phyloP scores from a whole-genome alignment of 2,329 filamentous ascomycete species.

The Dothidotthia symphoricarpi region DNA sequence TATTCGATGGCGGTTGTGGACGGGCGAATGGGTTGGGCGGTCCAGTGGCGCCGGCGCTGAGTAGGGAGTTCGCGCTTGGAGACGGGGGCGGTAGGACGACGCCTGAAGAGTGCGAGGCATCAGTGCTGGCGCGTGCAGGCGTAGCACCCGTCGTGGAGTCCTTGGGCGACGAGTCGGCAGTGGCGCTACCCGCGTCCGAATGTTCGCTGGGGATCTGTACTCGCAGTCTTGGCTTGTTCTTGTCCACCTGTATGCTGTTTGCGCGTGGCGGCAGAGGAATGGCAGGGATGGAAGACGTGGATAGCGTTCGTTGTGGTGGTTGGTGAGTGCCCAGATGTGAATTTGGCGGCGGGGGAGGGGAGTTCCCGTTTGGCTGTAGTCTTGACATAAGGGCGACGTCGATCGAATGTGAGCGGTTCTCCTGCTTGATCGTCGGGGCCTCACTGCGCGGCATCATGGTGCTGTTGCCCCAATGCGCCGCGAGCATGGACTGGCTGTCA shows the following conservation, averaged over 20 bases:
- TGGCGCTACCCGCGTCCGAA: slow-evolving; percentile 74
- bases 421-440: slow-evolving; percentile 43
- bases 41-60: slow-evolving; percentile 87
- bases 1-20: slow-evolving; percentile 70
- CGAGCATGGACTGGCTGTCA: slow-evolving; percentile 82
- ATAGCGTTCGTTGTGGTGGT: slow-evolving; percentile 52
- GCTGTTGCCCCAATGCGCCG: slow-evolving; percentile 67
- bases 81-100: slow-evolving; percentile 91
- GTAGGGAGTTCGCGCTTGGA: slow-evolving; percentile 77
- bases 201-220: slow-evolving; percentile 93
- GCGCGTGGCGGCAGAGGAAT: slow-evolving; percentile 63
- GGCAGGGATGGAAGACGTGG: slow-evolving; percentile 65
- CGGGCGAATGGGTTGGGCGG: slow-evolving; percentile 95
- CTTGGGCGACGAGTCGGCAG: slow-evolving; percentile 66
- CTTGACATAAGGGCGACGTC: slow-evolving; percentile 58
- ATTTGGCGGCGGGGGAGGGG: slow-evolving; percentile 55
- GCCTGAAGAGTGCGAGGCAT: slow-evolving; percentile 61
- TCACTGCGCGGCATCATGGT: slow-evolving; percentile 52
- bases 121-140: slow-evolving; percentile 53
- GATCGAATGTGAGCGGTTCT: slow-evolving; percentile 61
- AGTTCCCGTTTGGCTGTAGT: slow-evolving; percentile 43
- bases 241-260: slow-evolving; percentile 69
- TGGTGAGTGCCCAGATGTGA: slow-evolving; percentile 27
- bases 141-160: slow-evolving; percentile 60
- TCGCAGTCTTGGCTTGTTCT: slow-evolving; percentile 77